Base-by-base conservation (phyloP, 257 asterid genomes). In the Dorcoceras hygrometricum region DNA sequence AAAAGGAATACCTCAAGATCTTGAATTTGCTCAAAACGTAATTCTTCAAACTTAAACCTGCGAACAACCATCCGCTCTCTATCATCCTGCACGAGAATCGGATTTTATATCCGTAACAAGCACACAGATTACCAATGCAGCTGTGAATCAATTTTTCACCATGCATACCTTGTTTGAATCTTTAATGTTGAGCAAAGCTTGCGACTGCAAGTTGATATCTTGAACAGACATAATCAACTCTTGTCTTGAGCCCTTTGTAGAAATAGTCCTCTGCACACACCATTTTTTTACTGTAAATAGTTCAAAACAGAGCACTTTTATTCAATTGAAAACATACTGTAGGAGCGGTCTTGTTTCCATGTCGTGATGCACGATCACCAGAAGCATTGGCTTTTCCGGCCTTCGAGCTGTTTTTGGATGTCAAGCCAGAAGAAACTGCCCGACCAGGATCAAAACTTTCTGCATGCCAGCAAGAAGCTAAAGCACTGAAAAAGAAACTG, bases 21-120 rank as follows among this genome's bases (percentile, higher is more conserved):
- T 83, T 94, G 99, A 77, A 94, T 88, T 80, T 94, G 99, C 82
- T 94, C 97, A 69, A 85, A 65, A 46, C 96, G 99, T 62, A 86
- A 66, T 74, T 94, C 99, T 81, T 94, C 99, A 73, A 90, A 94
- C 82, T 94, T 94, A 71, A 85, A 86, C 78, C 95, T 84, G 65
- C 96, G 92, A 59, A 90, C 91, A 70, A 94, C 71, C 46, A 87
- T 77, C 77, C 96, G 83, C 80, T 94, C 99, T 69, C 99, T 83
- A 24, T 94, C 98, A 77, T 84, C 98, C 99, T 94, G 97, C 78
- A 72, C n/a, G 76, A 61, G 62, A 28, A 76, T 55, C 73, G 54
- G 59, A 61, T 27, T 61, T 62, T 61, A 79, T 50, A 77, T 54
- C 36, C 48, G 56, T 36, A 19, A 29, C 23, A 32, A 48, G 22